These are phyloP conservation scores for Cryptococcus maquisensis DNA, from an alignment of 1,284 basidiomycete genomes.

Conservation along the genomic window DNA sequence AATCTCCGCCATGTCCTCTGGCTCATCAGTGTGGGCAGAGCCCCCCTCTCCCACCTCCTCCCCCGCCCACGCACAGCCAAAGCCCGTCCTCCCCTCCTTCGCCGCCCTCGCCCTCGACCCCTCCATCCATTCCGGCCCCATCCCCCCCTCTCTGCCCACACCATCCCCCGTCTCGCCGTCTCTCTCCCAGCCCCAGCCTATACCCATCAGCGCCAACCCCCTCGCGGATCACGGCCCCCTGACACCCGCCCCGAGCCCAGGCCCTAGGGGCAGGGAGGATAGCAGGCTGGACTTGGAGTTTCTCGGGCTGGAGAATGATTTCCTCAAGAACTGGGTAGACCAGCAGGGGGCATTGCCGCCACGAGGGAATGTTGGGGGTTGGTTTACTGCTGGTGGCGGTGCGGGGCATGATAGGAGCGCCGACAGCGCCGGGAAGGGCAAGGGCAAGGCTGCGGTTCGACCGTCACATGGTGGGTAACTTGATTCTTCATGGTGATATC, in stretches of 20 bases:
- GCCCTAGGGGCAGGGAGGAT: slow-evolving; percentile 13
- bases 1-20: no score
- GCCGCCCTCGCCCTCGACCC: neutral
- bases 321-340: no score
- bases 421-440: slow-evolving; percentile 9
- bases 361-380: no score
- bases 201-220: neutral
- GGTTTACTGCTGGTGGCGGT: no score
- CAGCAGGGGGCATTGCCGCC: no score
- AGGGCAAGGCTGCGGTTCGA: neutral
- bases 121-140: neutral
- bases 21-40: no score
- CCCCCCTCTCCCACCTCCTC: no score
- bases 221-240: slow-evolving; percentile 15
- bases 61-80: neutral
- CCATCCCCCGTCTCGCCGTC: neutral
- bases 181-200: neutral
- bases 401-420: neutral
- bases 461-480: neutral
- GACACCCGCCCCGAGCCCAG: slow-evolving; percentile 33
- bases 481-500: neutral
- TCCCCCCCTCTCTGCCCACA: neutral
- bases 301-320: no score
- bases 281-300: slow-evolving; percentile 6
- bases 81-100: neutral